These are phyloP conservation scores for Ophiostoma ips DNA, from an alignment of 2,329 filamentous ascomycete genomes.

Conservation along the genomic window DNA sequence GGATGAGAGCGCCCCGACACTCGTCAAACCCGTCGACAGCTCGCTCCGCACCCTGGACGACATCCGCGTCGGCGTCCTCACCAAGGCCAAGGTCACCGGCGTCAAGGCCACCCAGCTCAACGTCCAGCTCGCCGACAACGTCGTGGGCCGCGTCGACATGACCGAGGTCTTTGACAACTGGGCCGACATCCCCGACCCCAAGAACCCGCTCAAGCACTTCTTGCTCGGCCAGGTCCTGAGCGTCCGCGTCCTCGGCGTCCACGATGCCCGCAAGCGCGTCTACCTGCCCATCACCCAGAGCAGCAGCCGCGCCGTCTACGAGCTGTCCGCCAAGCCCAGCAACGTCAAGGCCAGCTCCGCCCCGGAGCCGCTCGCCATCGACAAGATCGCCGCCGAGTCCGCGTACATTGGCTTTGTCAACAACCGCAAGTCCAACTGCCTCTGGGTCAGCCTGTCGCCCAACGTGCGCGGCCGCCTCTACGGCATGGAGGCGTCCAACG, in stretches of 20 bases:
- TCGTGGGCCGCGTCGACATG: constrained; percentile 85
- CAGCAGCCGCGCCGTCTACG: constrained; percentile 67
- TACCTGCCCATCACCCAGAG: constrained; percentile 88
- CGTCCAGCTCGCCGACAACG: constrained; percentile 71
- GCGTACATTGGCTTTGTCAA: constrained; percentile 77
- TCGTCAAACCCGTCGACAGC: constrained; percentile 43
- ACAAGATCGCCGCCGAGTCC: constrained; percentile 58
- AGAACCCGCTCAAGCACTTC: constrained; percentile 65
- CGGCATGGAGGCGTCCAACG: constrained; percentile 73
- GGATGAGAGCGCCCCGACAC: background rate
- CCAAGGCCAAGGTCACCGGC: constrained; percentile 66
- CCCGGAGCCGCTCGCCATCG: constrained; percentile 46
- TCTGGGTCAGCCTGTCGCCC: constrained; percentile 87
- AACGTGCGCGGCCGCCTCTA: constrained; percentile 74
- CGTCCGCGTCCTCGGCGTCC: constrained; percentile 71
- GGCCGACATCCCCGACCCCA: constrained; percentile 74
- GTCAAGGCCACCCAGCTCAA: constrained; percentile 89
- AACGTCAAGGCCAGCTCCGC: constrained; percentile 35
- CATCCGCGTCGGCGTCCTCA: constrained; percentile 55
- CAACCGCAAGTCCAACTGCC: constrained; percentile 62
- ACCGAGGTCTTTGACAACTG: constrained; percentile 82
- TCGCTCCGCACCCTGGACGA: constrained; percentile 53
- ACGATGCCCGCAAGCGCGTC: constrained; percentile 78
- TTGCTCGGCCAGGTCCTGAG: constrained; percentile 54
- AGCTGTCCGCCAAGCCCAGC: constrained; percentile 69